Evolutionary conservation across 106 monocot genomes (phyloP).

Genomic region (Acorus gramineus): DNA sequence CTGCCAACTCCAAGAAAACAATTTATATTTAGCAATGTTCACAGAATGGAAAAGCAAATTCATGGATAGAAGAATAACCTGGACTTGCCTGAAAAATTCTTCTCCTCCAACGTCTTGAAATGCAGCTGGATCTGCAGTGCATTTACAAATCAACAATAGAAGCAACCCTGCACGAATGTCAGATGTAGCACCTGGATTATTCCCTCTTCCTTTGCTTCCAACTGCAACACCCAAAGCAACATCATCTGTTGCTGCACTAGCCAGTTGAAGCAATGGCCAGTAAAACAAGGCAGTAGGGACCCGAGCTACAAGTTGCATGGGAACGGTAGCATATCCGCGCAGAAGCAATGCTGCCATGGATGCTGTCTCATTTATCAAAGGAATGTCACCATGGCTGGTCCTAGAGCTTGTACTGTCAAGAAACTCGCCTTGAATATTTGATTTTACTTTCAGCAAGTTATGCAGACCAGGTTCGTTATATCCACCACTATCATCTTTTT

Average conservation of each 20-base stretch:
- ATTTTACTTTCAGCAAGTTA: slow-evolving; percentile 7
- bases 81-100: slow-evolving; percentile 80
- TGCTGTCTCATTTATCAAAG: slow-evolving; percentile 24
- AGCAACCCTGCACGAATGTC: slow-evolving; percentile 92
- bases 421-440: slow-evolving; percentile 14
- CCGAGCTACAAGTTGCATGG: slow-evolving; percentile 72
- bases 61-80: background rate
- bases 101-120: slow-evolving; percentile 88
- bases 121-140: slow-evolving; percentile 71
- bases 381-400: background rate
- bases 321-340: slow-evolving; percentile 71
- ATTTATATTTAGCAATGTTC: too few relatives aligned
- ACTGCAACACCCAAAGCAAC: slow-evolving; percentile 93
- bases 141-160: slow-evolving; percentile 82
- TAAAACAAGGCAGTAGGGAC: slow-evolving; percentile 76
- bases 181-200: slow-evolving; percentile 79
- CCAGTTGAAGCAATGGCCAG: slow-evolving; percentile 95
- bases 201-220: slow-evolving; percentile 84
- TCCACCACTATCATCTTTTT: slow-evolving; percentile 16
- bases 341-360: slow-evolving; percentile 89
- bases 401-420: slow-evolving; percentile 3
- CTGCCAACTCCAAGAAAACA: slow-evolving; percentile 16
- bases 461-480: slow-evolving; percentile 5
- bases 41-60: too few relatives aligned
- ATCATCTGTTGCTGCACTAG: slow-evolving; percentile 93